These are phyloP conservation scores for Nicotiana tabacum DNA, from an alignment of 257 asterid genomes.

Conservation along the genomic window DNA sequence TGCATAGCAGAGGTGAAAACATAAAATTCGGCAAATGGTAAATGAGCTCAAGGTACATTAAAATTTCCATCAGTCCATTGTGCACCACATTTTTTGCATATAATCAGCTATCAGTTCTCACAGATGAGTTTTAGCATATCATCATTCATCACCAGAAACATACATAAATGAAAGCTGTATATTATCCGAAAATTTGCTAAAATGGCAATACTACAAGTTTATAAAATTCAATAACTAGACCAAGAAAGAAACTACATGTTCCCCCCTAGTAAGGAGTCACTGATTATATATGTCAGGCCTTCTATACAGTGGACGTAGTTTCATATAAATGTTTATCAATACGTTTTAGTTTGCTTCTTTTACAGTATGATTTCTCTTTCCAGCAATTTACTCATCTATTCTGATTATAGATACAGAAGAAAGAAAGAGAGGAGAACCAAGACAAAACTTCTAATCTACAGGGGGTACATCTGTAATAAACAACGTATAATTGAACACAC, in stretches of 20 bases:
- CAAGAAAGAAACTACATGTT: background rate
- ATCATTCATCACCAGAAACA: background rate
- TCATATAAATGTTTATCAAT: background rate
- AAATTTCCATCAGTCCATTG: background rate
- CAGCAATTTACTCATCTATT: background rate
- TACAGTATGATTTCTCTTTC: background rate
- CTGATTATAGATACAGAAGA: background rate
- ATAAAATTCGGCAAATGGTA: background rate
- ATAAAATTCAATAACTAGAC: background rate
- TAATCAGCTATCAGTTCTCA: background rate
- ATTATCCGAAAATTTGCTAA: background rate
- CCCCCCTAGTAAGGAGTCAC: background rate
- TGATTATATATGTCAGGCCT: background rate
- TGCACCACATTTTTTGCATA: background rate
- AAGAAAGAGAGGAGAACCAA: background rate
- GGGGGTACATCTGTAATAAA: background rate
- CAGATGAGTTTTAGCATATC: background rate
- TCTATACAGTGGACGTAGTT: background rate
- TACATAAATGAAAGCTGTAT: background rate
- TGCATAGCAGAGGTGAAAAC: background rate
- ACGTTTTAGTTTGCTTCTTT: background rate
- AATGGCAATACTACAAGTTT: background rate
- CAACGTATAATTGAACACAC: background rate
- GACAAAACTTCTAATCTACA: background rate
- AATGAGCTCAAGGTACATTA: background rate